Base-by-base conservation (phyloP, 306 rosid species). In the Medicago arabica region DNA sequence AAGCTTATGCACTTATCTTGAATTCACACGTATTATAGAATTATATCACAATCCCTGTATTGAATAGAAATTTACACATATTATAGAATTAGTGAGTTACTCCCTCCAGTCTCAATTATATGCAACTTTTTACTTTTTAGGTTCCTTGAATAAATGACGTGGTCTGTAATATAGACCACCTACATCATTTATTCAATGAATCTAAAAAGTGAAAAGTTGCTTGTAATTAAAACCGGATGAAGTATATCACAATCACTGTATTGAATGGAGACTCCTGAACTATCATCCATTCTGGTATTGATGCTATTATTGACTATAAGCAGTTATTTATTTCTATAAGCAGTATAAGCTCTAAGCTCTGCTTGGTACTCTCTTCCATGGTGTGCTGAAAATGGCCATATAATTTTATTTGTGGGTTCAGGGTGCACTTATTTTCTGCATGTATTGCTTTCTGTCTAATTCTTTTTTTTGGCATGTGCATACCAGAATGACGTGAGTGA, bases 401-500 rank as follows among this genome's bases (percentile, higher is more conserved):
- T 67, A 23, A 28, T 74, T 57, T 78, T 67, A 21, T 59, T 61
- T 61, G 49, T 61, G 49, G 54, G 62, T 65, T 77, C n/a, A 38
- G 16, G 53, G 50, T 41, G 46, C 71, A 58, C 28, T 79, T 38
- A 67, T 74, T 58, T 74, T 75, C 54, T 41, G 50, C 39, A 46
- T 76, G 60, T 38, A 41, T 54, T 34, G 3, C 41, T 63, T 34
- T 54, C 66, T 43, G 41, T 43, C 58, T 62, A 17, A 59, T 57
- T 71, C n/a, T 60, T 49, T 9, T 78, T 61, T 67, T 55, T 80
- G 74, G 49, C 77, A 16, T 75, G 36, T 23, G 11, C 3, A 2
- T 63, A 60, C 74, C 87, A 92, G 99, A 96, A 96, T 72, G 98
- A 96, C 73, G 96, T 92, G 65, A 92, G 88, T 74, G 98, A 92